phyloP scores from a whole-genome alignment of 371 early-diverging fungal species.

The Funneliformis caledonium region DNA sequence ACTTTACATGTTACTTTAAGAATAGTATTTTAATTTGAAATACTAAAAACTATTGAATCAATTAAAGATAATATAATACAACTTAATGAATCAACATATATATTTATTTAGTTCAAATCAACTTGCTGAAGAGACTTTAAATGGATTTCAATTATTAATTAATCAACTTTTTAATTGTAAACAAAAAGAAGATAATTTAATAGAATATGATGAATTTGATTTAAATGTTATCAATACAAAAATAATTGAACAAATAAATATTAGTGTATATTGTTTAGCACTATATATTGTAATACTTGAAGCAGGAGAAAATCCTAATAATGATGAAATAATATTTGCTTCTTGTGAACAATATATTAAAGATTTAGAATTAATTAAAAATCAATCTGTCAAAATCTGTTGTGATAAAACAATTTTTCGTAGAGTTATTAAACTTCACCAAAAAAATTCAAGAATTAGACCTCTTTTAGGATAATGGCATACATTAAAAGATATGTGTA shows the following conservation, averaged over 20 bases:
- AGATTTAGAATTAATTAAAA: neutral
- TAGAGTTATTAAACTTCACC: neutral
- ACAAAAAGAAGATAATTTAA: neutral
- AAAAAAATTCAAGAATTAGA: neutral
- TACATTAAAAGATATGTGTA: neutral
- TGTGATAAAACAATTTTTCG: neutral
- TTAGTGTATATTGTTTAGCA: neutral
- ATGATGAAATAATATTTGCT: neutral
- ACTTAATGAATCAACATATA: neutral
- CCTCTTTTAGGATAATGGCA: neutral
- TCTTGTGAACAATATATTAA: neutral
- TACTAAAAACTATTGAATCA: neutral
- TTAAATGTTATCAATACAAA: neutral
- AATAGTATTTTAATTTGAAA: neutral
- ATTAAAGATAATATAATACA: neutral
- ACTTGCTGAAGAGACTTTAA: neutral
- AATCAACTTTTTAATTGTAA: neutral
- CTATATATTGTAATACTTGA: conserved; percentile 10
- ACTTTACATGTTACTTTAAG: neutral
- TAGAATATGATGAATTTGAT: neutral
- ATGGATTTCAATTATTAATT: neutral
- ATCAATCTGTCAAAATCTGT: neutral
- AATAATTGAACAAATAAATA: conserved; percentile 7
- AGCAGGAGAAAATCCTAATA: neutral
- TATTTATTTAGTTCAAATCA: neutral